Base-by-base conservation (phyloP, 169 alveolate genomes). In the Theileria orientalis region DNA sequence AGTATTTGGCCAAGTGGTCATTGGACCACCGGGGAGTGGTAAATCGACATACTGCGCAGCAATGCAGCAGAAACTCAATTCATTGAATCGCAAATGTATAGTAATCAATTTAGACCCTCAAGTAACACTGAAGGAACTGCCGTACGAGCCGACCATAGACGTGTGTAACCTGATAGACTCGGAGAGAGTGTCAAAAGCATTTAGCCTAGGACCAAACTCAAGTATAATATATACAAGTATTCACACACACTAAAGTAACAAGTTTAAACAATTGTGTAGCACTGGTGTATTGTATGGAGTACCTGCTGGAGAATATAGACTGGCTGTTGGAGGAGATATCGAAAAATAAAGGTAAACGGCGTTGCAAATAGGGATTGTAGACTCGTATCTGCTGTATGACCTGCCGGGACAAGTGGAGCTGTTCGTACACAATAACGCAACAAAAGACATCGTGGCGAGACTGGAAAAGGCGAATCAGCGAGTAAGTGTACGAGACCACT, bases 341-440 rank as follows among this genome's bases (percentile, higher is more conserved):
- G 29, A 64, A 66, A 42, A 19, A 30, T 19, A 61, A 77, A 11
- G 77, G 59, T 35, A 57, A 46, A 63, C 66, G 19, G 46, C 23
- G 74, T 54, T 67, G 54, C 76, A 80, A 66, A 77, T 85, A 13
- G 80, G 74, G 13, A 59, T 71, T 44, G 83, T 83, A 71, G 93
- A 89, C 46, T 67, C 86, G n/a, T 97, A 96, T 86, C 74, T 95
- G 63, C 79, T 97, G 69, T 92, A 96, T 47, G 99, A 97, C 51
- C 83, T 96, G 41, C 99, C 99, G 0, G 99, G 99, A 0, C 98
- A 96, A 80, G 96, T 97, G 49, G 99, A 97, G 86, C 82, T 97
- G 56, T 97, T 94, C 88, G 93, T 97, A 23, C 98, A 96, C 87
- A 94, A 96, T 79, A 93, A 84, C 35, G 94, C 96, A 3, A 91